Evolutionary conservation across 1,284 basidiomycete genomes (phyloP), one percentile per base, ranked within the genome.

Genomic region (Xerocomus minutiporus): DNA sequence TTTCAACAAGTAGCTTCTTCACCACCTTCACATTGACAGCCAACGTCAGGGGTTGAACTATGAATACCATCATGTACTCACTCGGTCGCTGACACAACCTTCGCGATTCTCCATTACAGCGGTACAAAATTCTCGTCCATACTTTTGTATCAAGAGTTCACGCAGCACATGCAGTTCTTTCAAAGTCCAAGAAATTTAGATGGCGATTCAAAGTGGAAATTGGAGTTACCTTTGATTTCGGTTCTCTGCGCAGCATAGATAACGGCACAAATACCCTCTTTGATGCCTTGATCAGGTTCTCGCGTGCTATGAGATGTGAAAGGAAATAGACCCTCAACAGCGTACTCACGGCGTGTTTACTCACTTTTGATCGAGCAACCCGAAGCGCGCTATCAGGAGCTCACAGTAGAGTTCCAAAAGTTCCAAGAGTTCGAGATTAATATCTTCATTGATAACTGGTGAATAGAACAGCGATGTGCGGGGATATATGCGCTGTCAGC

Each of bases 91-190:
- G 48, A 96, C 92, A 69, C 86, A 85, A n/a, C 73, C 74, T 61
- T 88, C 82, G 46, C 75, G 78, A 69, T 94, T 94, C 63, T 94
- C 92, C 81, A 93, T 90, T 2, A 88, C 84, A 20, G 78, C 82
- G 25, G 82, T 62, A 11, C 91, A 81, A 64, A 88, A 94, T 23
- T 96, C 93, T 20, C 92, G 80, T 13, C 92, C 91, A 64, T 84
- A 95, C 71, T 92, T 97, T 71, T 94, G 88, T 88, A 96, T 91
- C 52, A 99, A 80, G 68, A 97, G 83, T 66, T 98, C 94, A 40
- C 95, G 84, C 38, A 98, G 74, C 35, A 93, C 75, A 61, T 97
- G 92, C 34, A 99, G 81, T 70, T 99, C 96, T 87, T 68, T 41
- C 42, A 41, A 46, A 11, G 26, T 39, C 41, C 42, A 50, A 43